A percentile compares a stretch with the other conserved stretches of the same genome.
Conservation (phyloP, 1,284 basidiomycete genomes). For the Ustilago hordei region DNA sequence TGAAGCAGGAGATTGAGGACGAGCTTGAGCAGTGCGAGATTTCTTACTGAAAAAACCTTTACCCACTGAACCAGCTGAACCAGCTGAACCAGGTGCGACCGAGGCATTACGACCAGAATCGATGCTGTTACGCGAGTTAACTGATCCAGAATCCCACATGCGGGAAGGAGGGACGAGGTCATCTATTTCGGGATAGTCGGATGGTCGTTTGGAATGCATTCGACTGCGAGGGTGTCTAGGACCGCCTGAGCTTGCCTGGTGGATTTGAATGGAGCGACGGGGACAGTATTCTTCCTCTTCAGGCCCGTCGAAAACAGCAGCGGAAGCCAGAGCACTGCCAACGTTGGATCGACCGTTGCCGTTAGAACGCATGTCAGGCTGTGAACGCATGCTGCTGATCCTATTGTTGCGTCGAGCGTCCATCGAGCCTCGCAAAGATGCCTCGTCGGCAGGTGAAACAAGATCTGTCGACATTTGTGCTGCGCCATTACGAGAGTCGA, state of each 20-base stretch:
- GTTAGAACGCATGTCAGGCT: conserved; percentile 17
- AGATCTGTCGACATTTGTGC: conserved; percentile 7
- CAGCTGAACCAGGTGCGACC: conserved; percentile 2
- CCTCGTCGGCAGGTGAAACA: conserved; percentile 12
- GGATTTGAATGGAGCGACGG: conserved; percentile 19
- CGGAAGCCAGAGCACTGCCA: conserved; percentile 28
- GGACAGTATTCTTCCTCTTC: conserved; percentile 11
- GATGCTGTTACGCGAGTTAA: conserved; percentile 23
- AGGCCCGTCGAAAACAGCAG: conserved; percentile 13
- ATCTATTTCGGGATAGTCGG: conserved; percentile 41
- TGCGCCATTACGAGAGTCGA: conserved; percentile 20
- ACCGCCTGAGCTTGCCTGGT: neutral
- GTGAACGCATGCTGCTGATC: conserved; percentile 21
- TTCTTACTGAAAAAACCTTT: conserved; percentile 15
- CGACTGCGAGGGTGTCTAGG: conserved; percentile 17
- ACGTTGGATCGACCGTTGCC: conserved; percentile 11
- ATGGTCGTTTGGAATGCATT: conserved; percentile 8
- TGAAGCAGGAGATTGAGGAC: conserved; percentile 9
- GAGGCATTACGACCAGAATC: conserved; percentile 12
- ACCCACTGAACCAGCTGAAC: neutral
- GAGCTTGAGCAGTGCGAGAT: neutral
- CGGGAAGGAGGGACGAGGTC: conserved; percentile 37
- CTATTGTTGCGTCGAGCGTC: conserved; percentile 21
- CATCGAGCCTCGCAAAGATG: conserved; percentile 30
- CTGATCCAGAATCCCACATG: conserved; percentile 22